Evolutionary conservation across 73 alveolate genomes (phyloP).

Genomic region (Paramecium pentaurelia): DNA sequence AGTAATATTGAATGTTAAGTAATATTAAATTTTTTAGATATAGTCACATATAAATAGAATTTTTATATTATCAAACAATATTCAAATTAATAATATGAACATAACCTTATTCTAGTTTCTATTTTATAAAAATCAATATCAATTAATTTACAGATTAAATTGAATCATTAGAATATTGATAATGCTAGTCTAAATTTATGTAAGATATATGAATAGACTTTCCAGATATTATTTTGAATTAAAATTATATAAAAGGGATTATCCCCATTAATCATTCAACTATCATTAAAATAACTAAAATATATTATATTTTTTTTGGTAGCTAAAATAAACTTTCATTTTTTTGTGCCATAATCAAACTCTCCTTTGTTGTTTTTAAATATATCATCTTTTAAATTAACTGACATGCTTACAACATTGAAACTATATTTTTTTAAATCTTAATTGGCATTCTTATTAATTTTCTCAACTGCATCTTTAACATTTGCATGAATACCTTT

Average conservation of each 20-base stretch:
- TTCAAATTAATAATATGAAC: too few species aligned
- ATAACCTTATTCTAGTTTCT: not conserved
- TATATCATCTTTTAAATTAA: not conserved
- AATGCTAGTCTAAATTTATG: too few species aligned
- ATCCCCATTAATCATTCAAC: too few species aligned
- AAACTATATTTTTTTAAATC: not conserved
- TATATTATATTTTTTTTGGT: not conserved
- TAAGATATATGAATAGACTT: too few species aligned
- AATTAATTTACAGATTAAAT: too few species aligned
- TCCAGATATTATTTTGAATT: too few species aligned
- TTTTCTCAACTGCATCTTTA: not conserved
- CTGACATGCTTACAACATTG: not conserved
- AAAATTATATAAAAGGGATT: too few species aligned
- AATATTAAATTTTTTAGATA: too few species aligned
- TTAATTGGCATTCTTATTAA: not conserved
- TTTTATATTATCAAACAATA: too few species aligned
- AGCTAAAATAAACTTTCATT: not conserved
- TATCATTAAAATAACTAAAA: not conserved
- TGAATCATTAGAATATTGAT: too few species aligned
- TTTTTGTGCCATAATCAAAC: not conserved
- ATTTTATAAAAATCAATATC: too few species aligned
- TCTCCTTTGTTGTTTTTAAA: not conserved
- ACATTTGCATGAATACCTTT: not conserved
- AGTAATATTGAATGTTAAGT: not conserved
- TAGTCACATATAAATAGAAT: too few species aligned